Evolutionary conservation across 805 yeast species (phyloP), one percentile per base, ranked within the genome.

Genomic region (Wickerhamomyces ciferrii): DNA sequence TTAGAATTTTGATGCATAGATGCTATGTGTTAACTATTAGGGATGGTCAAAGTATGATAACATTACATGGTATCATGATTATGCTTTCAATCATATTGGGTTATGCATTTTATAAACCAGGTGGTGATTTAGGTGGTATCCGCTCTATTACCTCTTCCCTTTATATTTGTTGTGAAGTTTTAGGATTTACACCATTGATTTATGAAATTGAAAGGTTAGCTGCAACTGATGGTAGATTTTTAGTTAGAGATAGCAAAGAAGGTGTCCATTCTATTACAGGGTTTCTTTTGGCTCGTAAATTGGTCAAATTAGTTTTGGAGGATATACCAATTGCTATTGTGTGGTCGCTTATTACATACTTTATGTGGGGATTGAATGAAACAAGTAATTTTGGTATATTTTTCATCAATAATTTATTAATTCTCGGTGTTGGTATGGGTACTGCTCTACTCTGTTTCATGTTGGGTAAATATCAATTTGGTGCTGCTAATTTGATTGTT

Each of bases 71-170:
- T 48, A 10, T 40, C 15, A 32, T 4, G 62, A 56, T 32, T 48
- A 59, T 0, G 47, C 52, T 60, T 60, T 62, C 56, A 4, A 21
- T 51, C n/a, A 48, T 60, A 24, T 67, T 78, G 38, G 96, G 96
- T 0, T 87, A 94, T 91, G 77, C 88, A 41, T 89, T 82, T 57
- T 84, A 65, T 59, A 77, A 77, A 48, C 91, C 91, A 2, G 75
- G 74, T 5, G 68, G 72, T 10, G 69, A 75, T 25, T 48, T 81
- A 19, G 69, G 79, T 1, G 96, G 96, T 3, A 72, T 86, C 11
- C 65, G 94, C 47, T 75, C 95, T 0, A 60, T 58, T 4, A 61
- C 75, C 81, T 1, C 50, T 81, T 2, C 83, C 82, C 56, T 70
- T 75, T 2, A 37, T 37, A 25, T 37, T 13, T 37, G 39, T 37